Conservation (phyloP, 768 basidiomycete genomes). For the Leccinum imitatum region DNA sequence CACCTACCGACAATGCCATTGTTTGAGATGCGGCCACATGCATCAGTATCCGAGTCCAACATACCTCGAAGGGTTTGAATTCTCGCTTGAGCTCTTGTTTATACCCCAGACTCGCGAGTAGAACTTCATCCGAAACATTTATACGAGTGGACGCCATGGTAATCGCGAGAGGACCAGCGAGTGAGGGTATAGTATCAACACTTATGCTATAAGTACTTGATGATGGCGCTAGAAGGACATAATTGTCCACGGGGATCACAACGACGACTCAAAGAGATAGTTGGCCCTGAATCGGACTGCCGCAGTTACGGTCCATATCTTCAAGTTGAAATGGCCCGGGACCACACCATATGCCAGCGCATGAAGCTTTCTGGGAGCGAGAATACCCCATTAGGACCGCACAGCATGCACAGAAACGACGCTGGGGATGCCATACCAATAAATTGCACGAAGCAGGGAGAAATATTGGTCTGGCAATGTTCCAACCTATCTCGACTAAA, state of each 20-base stretch:
- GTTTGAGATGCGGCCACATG: not conserved
- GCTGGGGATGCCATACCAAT: no score
- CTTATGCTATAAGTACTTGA: not conserved
- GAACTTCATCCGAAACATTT: slow-evolving; percentile 25
- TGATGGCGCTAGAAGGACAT: not conserved
- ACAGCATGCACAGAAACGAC: not conserved
- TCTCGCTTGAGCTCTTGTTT: slow-evolving; percentile 36
- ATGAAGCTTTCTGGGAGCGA: no score
- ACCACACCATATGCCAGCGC: no score
- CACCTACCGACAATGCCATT: slow-evolving; percentile 40
- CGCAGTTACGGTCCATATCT: not conserved
- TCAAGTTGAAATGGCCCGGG: no score
- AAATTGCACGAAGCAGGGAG: no score
- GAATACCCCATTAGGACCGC: not conserved
- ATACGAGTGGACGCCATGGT: slow-evolving; percentile 1
- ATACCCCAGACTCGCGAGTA: slow-evolving; percentile 31
- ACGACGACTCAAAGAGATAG: not conserved
- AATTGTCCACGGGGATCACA: not conserved
- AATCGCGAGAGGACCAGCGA: not conserved
- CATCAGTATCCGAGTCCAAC: not conserved
- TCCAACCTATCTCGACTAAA: no score
- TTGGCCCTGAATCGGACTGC: not conserved
- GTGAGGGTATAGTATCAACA: not conserved
- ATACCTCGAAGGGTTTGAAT: slow-evolving; percentile 32
- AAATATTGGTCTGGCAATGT: no score